Evolutionary conservation across 2,329 filamentous ascomycete species (phyloP).

Genomic region (Lachnellula hyalina): DNA sequence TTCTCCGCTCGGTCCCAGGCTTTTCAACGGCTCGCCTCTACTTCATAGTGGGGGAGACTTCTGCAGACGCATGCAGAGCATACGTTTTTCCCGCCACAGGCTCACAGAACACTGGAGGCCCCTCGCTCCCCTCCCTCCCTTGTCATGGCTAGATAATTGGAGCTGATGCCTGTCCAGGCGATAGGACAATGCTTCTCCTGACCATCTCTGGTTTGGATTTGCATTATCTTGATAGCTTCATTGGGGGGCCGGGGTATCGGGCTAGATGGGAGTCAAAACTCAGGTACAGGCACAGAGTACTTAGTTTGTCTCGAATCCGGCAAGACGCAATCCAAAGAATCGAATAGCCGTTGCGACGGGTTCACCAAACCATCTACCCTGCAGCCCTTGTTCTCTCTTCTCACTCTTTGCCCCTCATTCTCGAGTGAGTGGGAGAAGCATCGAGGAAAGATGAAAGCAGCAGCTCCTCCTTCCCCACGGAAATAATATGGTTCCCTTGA

Average conservation of each 20-base stretch:
- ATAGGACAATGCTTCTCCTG: constrained; percentile 16
- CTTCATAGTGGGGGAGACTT: not conserved
- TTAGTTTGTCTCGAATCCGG: not conserved
- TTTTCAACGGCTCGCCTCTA: not conserved
- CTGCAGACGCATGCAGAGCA: not conserved
- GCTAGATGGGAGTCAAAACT: not conserved
- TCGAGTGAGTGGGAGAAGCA: not conserved
- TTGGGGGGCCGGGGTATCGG: not conserved
- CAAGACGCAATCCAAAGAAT: not conserved
- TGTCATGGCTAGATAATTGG: not conserved
- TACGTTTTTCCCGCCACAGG: not conserved
- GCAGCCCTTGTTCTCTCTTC: not conserved
- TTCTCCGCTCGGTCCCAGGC: not conserved
- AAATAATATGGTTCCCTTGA: constrained; percentile 3
- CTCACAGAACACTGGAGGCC: not conserved
- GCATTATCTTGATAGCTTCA: not conserved
- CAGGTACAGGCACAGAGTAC: constrained; percentile 5
- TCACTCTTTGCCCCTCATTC: not conserved
- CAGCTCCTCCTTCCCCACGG: not conserved
- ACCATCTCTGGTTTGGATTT: not conserved
- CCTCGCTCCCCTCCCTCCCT: not conserved
- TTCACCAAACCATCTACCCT: not conserved
- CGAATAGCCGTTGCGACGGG: not conserved
- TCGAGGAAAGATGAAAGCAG: not conserved
- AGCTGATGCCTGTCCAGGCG: constrained; percentile 11